Evolutionary conservation across 805 yeast genomes (phyloP).

Genomic region (Saturnispora bothae): DNA sequence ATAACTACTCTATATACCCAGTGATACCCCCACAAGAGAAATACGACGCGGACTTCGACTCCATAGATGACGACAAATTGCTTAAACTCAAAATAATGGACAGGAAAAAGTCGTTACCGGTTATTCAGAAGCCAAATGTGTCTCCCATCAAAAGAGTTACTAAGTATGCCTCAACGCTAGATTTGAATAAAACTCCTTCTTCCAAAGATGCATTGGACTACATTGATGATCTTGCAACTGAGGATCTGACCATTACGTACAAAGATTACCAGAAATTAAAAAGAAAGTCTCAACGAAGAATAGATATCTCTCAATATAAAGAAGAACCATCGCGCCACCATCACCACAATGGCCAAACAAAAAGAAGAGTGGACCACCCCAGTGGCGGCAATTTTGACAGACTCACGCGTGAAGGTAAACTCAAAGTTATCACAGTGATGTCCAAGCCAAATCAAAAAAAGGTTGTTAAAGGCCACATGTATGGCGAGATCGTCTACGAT

Average conservation of each 20-base stretch:
- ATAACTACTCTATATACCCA: neutral
- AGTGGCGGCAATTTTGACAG: conserved; percentile 12
- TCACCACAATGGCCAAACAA: conserved; percentile 7
- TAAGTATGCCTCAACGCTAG: conserved; percentile 24
- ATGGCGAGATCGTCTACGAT: conserved; percentile 43
- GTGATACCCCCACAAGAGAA: neutral
- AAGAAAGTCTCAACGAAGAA: conserved; percentile 18
- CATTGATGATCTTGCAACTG: conserved; percentile 19
- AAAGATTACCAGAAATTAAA: conserved; percentile 20
- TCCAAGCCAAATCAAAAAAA: conserved; percentile 20
- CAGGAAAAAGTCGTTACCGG: conserved; percentile 22
- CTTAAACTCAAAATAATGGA: conserved; percentile 14
- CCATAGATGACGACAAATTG: conserved; percentile 17
- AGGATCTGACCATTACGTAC: conserved; percentile 22
- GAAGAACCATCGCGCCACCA: conserved; percentile 16
- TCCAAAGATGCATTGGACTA: conserved; percentile 18
- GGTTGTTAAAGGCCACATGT: conserved; percentile 23
- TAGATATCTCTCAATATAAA: conserved; percentile 21
- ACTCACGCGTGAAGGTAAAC: conserved; percentile 24
- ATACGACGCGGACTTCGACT: conserved; percentile 20
- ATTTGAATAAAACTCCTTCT: conserved; percentile 11
- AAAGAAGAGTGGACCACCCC: neutral
- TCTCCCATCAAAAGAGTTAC: conserved; percentile 16
- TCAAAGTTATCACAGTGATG: conserved; percentile 22
- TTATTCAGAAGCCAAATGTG: conserved; percentile 12